phyloP scores from a whole-genome alignment of 179 eudicot species.

The Actinidia polygama region DNA sequence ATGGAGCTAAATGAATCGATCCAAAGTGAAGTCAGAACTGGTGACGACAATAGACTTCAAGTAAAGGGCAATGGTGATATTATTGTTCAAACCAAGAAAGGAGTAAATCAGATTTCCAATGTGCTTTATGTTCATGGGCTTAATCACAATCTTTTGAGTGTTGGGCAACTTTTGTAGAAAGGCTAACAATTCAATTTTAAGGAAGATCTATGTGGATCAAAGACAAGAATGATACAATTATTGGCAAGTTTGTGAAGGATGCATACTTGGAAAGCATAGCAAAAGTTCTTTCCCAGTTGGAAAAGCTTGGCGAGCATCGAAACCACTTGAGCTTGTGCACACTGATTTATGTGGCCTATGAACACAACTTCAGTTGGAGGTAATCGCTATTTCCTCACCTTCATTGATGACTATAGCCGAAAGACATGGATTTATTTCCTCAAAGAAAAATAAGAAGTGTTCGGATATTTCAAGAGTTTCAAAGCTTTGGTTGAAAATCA shows the following conservation, averaged over 20 bases:
- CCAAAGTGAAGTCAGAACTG: neutral
- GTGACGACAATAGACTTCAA: neutral
- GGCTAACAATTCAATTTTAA: neutral
- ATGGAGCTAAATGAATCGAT: neutral
- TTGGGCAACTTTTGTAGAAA: neutral
- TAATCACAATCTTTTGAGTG: conserved; percentile 6
- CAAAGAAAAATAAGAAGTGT: neutral
- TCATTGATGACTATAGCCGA: neutral
- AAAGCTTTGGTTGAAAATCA: conserved; percentile 4
- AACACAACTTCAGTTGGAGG: neutral
- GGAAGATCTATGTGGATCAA: neutral
- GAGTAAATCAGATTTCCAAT: neutral
- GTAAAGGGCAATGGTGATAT: neutral
- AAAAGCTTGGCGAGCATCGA: neutral
- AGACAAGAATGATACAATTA: neutral
- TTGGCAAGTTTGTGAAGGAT: neutral
- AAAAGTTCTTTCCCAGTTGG: neutral
- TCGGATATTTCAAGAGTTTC: neutral
- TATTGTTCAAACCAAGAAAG: neutral
- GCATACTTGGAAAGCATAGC: conserved; percentile 8
- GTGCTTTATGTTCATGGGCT: neutral
- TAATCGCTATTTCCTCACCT: conserved; percentile 7
- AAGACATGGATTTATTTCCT: neutral
- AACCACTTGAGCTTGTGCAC: neutral
- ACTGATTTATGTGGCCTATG: conserved; percentile 14